Evolutionary conservation across 306 rosid genomes (phyloP).

Genomic region (Quercus robur): DNA sequence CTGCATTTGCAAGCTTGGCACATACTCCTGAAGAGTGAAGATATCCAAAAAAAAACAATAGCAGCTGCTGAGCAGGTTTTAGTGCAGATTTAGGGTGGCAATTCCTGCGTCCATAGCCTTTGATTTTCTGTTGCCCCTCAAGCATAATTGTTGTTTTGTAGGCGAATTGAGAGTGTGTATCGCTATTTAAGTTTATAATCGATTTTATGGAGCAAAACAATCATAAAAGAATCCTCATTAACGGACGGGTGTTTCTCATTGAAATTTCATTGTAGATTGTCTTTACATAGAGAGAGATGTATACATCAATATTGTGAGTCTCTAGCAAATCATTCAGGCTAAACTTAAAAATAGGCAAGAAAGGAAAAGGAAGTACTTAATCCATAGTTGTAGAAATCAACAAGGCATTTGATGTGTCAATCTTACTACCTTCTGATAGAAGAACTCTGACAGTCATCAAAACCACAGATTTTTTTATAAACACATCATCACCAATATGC

Average conservation of each 20-base stretch:
- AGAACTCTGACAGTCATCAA: slow-evolving; percentile 28
- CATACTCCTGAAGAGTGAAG: slow-evolving; percentile 51
- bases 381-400: slow-evolving; percentile 33
- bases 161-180: background rate
- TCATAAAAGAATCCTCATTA: background rate
- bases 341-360: background rate
- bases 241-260: slow-evolving; percentile 4
- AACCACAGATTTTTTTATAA: slow-evolving; percentile 47
- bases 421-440: slow-evolving; percentile 34
- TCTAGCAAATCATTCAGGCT: slow-evolving; percentile 10
- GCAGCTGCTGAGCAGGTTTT: slow-evolving; percentile 92
- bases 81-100: slow-evolving; percentile 48
- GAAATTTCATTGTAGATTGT: slow-evolving; percentile 15
- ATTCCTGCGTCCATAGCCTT: background rate
- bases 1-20: slow-evolving; percentile 96
- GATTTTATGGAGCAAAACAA: background rate
- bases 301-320: slow-evolving; percentile 23
- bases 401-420: slow-evolving; percentile 26
- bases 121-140: background rate
- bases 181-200: background rate
- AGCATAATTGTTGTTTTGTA: slow-evolving; percentile 3
- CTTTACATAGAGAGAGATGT: slow-evolving; percentile 28
- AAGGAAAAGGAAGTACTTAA: slow-evolving; percentile 14
- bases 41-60: slow-evolving; percentile 76
- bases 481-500: slow-evolving; percentile 42